Conservation (phyloP, 345 rosid genomes). For the Eucalyptus marginata region DNA sequence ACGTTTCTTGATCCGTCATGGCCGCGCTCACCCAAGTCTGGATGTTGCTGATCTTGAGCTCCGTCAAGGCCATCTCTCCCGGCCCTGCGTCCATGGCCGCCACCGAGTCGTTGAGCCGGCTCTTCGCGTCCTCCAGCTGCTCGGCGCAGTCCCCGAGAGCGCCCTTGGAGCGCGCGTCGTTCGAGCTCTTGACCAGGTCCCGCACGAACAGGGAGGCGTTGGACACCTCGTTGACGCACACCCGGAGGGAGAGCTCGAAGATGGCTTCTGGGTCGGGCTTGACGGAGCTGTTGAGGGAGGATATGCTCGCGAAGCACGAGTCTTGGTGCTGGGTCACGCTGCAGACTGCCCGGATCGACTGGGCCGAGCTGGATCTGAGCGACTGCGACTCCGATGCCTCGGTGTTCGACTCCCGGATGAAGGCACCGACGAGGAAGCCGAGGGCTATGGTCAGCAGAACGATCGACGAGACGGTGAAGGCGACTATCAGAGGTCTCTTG, state of each 20-base stretch:
- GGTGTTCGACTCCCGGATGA: slow-evolving; percentile 16
- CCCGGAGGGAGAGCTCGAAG: slow-evolving; percentile 39
- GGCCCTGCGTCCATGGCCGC: neutral
- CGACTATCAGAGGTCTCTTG: slow-evolving; percentile 12
- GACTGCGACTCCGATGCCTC: neutral
- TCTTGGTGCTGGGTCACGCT: slow-evolving; percentile 49
- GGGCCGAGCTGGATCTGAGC: neutral
- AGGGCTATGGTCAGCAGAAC: slow-evolving; percentile 28
- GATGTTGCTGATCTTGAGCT: neutral
- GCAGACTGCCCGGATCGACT: slow-evolving; percentile 40
- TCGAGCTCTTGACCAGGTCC: neutral
- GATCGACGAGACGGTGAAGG: slow-evolving; percentile 20
- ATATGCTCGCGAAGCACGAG: slow-evolving; percentile 28
- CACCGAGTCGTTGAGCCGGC: slow-evolving; percentile 15
- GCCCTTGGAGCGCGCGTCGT: slow-evolving; percentile 20
- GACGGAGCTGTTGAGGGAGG: slow-evolving; percentile 21
- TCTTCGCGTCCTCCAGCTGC: slow-evolving; percentile 38
- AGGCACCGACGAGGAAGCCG: neutral
- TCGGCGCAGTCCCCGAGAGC: slow-evolving; percentile 46
- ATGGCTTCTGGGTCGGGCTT: slow-evolving; percentile 42
- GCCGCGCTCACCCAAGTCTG: slow-evolving; percentile 15
- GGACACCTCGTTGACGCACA: slow-evolving; percentile 15
- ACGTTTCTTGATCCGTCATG: slow-evolving; percentile 7
- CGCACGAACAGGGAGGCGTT: slow-evolving; percentile 15
- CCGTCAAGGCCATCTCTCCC: neutral